Conservation (phyloP, 768 basidiomycete genomes). For the Agaricus blazei region DNA sequence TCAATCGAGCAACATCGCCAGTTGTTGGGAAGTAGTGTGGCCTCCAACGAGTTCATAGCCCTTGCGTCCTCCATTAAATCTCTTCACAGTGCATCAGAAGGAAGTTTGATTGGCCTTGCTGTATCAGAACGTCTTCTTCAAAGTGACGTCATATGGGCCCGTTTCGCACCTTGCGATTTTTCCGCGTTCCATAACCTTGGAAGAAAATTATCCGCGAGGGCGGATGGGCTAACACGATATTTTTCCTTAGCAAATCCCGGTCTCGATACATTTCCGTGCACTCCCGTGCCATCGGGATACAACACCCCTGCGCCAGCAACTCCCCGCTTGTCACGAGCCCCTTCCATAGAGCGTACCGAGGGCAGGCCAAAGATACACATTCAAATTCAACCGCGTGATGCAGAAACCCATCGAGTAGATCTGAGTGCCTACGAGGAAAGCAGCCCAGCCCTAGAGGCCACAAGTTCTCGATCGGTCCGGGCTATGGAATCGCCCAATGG, state of each 20-base stretch:
- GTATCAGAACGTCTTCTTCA: constrained; percentile 47
- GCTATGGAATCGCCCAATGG: not conserved
- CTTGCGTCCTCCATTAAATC: constrained; percentile 24
- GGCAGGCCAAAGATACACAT: not conserved
- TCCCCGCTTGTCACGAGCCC: not conserved
- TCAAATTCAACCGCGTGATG: not conserved
- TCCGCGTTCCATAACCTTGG: constrained; percentile 41
- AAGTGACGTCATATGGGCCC: constrained; percentile 54
- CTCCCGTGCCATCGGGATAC: not conserved
- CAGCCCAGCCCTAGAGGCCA: not conserved
- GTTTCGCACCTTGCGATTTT: constrained; percentile 58
- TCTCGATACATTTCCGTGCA: constrained; percentile 46
- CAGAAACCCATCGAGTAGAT: not conserved
- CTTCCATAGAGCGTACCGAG: not conserved
- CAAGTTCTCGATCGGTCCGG: not conserved
- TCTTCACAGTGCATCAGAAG: constrained; percentile 37
- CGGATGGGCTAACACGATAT: constrained; percentile 60
- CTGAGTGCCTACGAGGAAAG: not conserved
- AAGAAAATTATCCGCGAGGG: constrained; percentile 47
- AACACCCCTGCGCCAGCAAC: constrained; percentile 1
- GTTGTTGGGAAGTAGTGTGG: constrained; percentile 38
- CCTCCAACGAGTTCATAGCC: constrained; percentile 32
- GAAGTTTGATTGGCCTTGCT: constrained; percentile 45
- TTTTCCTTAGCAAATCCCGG: constrained; percentile 61
- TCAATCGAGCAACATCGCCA: constrained; percentile 41